Conservation (phyloP, 352 stramenopile genomes). For the Pythium vanterpoolii region DNA sequence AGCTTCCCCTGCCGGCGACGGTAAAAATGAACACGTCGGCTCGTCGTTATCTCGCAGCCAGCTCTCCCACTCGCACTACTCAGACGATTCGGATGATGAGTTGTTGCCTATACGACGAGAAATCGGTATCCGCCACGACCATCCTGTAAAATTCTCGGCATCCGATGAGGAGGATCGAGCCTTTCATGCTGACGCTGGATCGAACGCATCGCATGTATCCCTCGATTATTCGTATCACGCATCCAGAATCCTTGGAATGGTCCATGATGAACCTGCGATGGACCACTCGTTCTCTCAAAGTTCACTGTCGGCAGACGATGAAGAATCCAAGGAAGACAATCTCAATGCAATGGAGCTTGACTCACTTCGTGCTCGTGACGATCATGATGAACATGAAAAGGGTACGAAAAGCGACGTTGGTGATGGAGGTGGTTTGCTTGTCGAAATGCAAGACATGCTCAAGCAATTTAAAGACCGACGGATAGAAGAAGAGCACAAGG, state of each 20-base stretch:
- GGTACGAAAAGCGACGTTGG: conserved; percentile 16
- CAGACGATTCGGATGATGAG: conserved; percentile 5
- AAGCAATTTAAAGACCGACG: conserved; percentile 49
- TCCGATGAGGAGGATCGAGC: neutral
- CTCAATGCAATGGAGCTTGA: neutral
- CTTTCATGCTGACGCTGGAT: neutral
- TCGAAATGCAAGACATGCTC: conserved; percentile 62
- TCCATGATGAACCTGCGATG: neutral
- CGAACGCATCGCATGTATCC: neutral
- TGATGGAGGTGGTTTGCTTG: conserved; percentile 23
- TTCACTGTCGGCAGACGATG: neutral
- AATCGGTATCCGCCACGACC: neutral
- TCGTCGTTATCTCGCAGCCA: conserved; percentile 61
- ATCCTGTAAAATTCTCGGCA: neutral
- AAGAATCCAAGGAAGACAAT: neutral
- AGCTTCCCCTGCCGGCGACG: conserved; percentile 24
- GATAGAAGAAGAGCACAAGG: conserved; percentile 66
- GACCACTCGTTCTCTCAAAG: conserved; percentile 1
- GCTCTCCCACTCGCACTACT: conserved; percentile 35
- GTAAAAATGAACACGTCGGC: conserved; percentile 32
- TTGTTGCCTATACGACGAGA: neutral
- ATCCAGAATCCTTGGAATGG: neutral
- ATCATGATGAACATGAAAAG: neutral
- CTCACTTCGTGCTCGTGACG: neutral
- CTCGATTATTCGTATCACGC: neutral